Evolutionary conservation across 164 flowering plant species (phyloP), one percentile per base, ranked within the genome.

Genomic region (Platanus orientalis): DNA sequence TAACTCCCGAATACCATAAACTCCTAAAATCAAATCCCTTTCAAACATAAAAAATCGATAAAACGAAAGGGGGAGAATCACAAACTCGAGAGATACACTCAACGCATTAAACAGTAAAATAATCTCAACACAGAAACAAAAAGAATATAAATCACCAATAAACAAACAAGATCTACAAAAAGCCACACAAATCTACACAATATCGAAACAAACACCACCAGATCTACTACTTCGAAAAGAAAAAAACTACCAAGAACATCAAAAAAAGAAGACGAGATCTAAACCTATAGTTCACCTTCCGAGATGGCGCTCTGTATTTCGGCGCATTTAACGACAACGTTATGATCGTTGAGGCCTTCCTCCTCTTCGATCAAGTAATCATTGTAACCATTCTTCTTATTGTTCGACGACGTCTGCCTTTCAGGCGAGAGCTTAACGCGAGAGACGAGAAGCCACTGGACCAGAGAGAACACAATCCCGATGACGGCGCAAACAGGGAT

Each of bases 271-370:
- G 14, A 2, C 6, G 14, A 42, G 47, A 14, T 25, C n/a, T 39
- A 39, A 54, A 62, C 20, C 20, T 16, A 26, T 27, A 63, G 67
- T 58, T 29, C 17, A 82, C 90, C 90, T 78, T 85, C 85, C 39
- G 87, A 80, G 50, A 85, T 85, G 61, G 90, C 90, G 60, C 2
- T 75, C 58, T 85, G 90, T 17, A 85, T 85, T 36, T 85, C 90
- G 21, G 90, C 83, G 60, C 90, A 85, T 51, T 79, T 85, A 14
- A 57, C 57, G 20, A 85, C 87, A 27, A 85, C 87, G 66, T 58
- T 78, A 27, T 83, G 87, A 71, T 85, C 90, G 47, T 78, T 85
- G 49, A 81, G 57, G n/a, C 85, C 85, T 54, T 85, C 90, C 53
- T 83, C 90, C 69, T 85, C 90, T 47, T 85, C 90, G 48, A 85